Conservation (phyloP, 345 rosid species). For the Hibiscus mutabilis region DNA sequence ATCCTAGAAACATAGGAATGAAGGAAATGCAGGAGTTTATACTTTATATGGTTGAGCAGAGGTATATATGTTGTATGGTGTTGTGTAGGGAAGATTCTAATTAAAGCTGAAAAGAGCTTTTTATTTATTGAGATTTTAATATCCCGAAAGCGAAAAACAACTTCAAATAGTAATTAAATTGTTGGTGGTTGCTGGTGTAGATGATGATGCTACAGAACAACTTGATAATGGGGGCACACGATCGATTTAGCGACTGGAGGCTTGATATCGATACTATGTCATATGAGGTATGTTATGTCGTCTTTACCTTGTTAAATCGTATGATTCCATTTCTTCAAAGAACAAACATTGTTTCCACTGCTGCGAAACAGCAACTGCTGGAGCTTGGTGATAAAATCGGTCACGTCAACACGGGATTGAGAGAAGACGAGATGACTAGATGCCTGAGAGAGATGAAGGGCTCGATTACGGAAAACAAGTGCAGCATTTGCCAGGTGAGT, state of each 20-base stretch:
- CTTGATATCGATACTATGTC: conserved; percentile 43
- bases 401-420: conserved; percentile 71
- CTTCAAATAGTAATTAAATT: neutral
- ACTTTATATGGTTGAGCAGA: neutral
- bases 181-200: conserved; percentile 16
- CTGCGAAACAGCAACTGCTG: conserved; percentile 15
- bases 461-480: conserved; percentile 45
- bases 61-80: neutral
- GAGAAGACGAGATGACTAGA: conserved; percentile 68
- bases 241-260: conserved; percentile 30
- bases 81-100: too few species aligned
- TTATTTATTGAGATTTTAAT: neutral
- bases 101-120: neutral
- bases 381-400: conserved; percentile 93
- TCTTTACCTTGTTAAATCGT: neutral
- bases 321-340: neutral
- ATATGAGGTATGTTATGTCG: conserved; percentile 28
- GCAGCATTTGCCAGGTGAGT: conserved; percentile 83
- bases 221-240: conserved; percentile 30
- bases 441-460: conserved; percentile 62
- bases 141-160: too few species aligned
- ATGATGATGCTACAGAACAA: conserved; percentile 32
- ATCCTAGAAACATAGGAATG: neutral
- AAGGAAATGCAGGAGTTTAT: conserved; percentile 1
- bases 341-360: neutral